Base-by-base conservation (phyloP, 2,329 filamentous ascomycete genomes). In the Pyrenophora seminiperda region DNA sequence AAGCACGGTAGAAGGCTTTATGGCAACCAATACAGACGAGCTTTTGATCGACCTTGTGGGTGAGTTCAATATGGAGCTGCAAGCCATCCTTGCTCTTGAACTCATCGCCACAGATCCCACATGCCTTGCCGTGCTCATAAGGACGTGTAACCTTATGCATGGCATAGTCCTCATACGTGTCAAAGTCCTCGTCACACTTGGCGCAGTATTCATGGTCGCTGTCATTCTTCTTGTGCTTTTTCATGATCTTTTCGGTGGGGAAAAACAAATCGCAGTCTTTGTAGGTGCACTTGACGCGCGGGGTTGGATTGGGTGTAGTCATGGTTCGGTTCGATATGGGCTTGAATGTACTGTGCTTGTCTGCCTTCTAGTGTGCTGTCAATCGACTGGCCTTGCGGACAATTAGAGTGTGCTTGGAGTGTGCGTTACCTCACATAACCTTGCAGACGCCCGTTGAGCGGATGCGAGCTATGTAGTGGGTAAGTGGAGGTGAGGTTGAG, bases 81-180 rank as follows among this genome's bases (percentile, higher is more conserved):
- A 80, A 73, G 1, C 81, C 83, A 17, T 74, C 75, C 2, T 76
- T 71, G 20, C 76, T 81, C 53, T 78, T 77, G 68, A 83, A 85
- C 33, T 85, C 81, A 7, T 76, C 64, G 10, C 79, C 80, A 44
- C 83, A 86, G 33, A 83, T 73, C 10, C 81, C 78, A 63, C 83
- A 86, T 41, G 76, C 77, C 37, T 81, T 78, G 53, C 82, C 78
- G 22, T 73, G 75, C 2, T 72, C 62, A 42, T 67, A 59, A 1
- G 71, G 69, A 6, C 58, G 50, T 34, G 54, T 59, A 9, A 66
- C 64, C 59, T 81, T 81, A 67, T 83, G 81, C n/a, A 74, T 62
- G 6, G 78, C 70, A 2, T 78, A 64, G 3, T 72, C 68, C 27
- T 77, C 75, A 36, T 76, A 77, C 9, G 74, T 70, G 1, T 71